Percentiles rank a stretch among this genome's conserved stretches.
Conservation (phyloP, 495 filamentous ascomycete genomes). For the Hypoxylon cercidicola region DNA sequence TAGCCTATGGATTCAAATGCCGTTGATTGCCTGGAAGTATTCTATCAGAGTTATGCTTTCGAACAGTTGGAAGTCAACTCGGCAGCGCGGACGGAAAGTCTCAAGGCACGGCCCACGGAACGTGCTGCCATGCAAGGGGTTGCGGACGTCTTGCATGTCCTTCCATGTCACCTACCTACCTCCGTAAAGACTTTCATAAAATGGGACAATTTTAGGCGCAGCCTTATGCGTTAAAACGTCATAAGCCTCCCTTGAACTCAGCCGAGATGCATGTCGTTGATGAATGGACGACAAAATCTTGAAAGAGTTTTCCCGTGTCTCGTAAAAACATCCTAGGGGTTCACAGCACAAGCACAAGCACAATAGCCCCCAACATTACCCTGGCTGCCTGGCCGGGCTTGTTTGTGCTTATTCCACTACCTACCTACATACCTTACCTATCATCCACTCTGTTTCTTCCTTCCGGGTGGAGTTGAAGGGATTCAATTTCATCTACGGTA, state of each 20-base stretch:
- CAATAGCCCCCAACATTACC: constrained; percentile 12
- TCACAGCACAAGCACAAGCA: too few relatives aligned
- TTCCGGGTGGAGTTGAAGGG: constrained; percentile 15
- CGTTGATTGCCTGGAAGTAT: neutral
- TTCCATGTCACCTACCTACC: constrained; percentile 13
- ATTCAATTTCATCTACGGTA: constrained; percentile 16
- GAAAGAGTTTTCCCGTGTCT: constrained; percentile 32
- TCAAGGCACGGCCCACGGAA: constrained; percentile 16
- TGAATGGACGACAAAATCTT: constrained; percentile 23
- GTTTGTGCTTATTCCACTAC: neutral
- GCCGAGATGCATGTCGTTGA: constrained; percentile 27
- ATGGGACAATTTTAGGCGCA: constrained; percentile 32
- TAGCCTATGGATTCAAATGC: neutral
- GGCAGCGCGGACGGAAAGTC: neutral
- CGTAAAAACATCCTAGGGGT: constrained; percentile 10
- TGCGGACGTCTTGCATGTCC: constrained; percentile 5
- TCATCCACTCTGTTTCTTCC: constrained; percentile 9
- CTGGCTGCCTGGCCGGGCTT: neutral
- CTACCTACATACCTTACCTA: neutral
- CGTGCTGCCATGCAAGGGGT: constrained; percentile 35
- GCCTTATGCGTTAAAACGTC: constrained; percentile 35
- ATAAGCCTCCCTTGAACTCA: constrained; percentile 25
- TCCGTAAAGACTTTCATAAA: constrained; percentile 13
- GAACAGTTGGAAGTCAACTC: constrained; percentile 18
- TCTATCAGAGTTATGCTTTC: constrained; percentile 33